Evolutionary conservation across 2,329 filamentous ascomycete genomes (phyloP).

Genomic region (Sporothrix brunneoviolacea): DNA sequence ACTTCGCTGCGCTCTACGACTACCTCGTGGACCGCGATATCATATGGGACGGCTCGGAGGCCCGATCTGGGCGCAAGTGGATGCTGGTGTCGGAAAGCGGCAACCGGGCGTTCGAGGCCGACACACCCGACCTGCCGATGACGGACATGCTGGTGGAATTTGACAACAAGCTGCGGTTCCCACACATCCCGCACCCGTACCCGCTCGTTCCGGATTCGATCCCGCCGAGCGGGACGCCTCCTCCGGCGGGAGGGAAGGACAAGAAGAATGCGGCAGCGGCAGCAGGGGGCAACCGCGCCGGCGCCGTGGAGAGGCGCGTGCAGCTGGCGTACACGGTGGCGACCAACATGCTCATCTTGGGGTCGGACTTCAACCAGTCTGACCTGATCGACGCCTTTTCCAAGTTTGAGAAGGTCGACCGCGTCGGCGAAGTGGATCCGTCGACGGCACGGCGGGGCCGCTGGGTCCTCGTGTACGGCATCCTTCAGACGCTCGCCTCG

Average conservation of each 20-base stretch:
- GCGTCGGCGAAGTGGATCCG: constrained; percentile 44
- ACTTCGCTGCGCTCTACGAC: constrained; percentile 64
- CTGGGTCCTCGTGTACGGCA: constrained; percentile 55
- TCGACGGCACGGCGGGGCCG: constrained; percentile 50
- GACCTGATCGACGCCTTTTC: constrained; percentile 49
- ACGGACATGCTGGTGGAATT: constrained; percentile 61
- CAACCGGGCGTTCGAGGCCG: constrained; percentile 41
- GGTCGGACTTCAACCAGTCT: constrained; percentile 46
- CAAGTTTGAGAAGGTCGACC: constrained; percentile 50
- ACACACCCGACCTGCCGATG: constrained; percentile 50
- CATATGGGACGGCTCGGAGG: constrained; percentile 57
- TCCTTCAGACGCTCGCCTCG: constrained; percentile 53
- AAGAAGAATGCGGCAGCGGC: constrained; percentile 18
- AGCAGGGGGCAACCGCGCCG: constrained; percentile 20
- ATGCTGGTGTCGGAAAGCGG: constrained; percentile 48
- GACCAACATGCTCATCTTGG: constrained; percentile 52
- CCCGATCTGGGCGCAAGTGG: constrained; percentile 56
- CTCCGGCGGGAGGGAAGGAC: constrained; percentile 20
- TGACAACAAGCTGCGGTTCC: constrained; percentile 55
- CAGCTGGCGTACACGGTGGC: constrained; percentile 54
- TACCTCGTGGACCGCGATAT: constrained; percentile 63
- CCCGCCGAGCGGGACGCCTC: constrained; percentile 22
- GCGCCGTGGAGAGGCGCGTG: constrained; percentile 40
- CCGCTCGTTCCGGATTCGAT: constrained; percentile 54
- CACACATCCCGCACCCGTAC: constrained; percentile 61